Conservation (phyloP, 768 basidiomycete species). For the Ramaria sp. region DNA sequence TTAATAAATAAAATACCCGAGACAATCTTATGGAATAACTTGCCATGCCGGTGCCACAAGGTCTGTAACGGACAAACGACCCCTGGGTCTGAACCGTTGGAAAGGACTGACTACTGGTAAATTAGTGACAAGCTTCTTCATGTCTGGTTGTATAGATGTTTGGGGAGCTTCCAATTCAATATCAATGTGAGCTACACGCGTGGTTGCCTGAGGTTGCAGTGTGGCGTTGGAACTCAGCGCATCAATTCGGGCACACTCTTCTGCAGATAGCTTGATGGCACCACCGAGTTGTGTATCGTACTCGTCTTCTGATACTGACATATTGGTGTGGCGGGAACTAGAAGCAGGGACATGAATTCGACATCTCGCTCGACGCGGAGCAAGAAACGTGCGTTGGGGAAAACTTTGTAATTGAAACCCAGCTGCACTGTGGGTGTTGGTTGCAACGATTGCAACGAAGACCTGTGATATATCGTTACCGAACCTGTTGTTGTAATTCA, state of each 20-base stretch:
- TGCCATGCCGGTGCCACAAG: constrained; percentile 53
- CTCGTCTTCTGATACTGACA: constrained; percentile 5
- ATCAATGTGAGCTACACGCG: neutral
- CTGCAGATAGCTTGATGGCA: constrained; percentile 2
- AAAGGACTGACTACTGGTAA: neutral
- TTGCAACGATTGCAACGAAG: too few relatives aligned
- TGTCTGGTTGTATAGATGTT: neutral
- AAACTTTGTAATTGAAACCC: too few relatives aligned
- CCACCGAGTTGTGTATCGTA: constrained; percentile 4
- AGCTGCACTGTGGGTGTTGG: too few relatives aligned
- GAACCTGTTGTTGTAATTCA: too few relatives aligned
- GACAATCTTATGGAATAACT: constrained; percentile 11
- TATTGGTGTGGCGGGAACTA: neutral
- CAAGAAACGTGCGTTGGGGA: neutral
- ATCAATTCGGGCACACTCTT: constrained; percentile 2
- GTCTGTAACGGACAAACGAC: constrained; percentile 47
- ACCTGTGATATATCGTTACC: too few relatives aligned
- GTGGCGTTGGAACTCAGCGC: neutral
- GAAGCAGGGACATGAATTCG: neutral
- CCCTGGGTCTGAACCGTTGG: constrained; percentile 1
- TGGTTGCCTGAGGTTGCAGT: neutral
- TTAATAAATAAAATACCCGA: neutral
- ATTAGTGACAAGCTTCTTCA: neutral
- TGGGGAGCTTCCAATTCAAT: neutral
- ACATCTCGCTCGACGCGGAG: too few relatives aligned